Evolutionary conservation across 495 filamentous ascomycete species (phyloP), one percentile per base, ranked within the genome.

Genomic region (Podospora didyma): DNA sequence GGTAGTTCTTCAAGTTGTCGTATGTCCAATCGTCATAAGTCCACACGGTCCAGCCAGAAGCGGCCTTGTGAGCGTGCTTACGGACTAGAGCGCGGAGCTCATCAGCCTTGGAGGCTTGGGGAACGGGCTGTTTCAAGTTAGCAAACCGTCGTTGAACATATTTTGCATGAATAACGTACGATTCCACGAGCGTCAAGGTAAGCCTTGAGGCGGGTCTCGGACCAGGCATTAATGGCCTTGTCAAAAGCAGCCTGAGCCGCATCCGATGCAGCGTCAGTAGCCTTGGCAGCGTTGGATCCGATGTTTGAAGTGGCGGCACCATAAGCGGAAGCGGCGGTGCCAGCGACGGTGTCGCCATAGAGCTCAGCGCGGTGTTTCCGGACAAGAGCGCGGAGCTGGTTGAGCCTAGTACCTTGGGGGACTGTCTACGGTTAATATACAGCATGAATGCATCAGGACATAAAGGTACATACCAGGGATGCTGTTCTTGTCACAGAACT

Each of bases 331-430:
- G 82, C 76, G 35, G 82, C 87, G 10, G 85, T 83, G 46, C 76
- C 75, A 45, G 82, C 69, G 12, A 82, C 78, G 50, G 81, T 87
- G 57, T 93, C 85, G 39, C 84, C 87, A 20, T 86, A 74, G 53
- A 96, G 75, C 49, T 84, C 79, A 45, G 86, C 82, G 48, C 89
- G 89, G 77, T 97, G 81, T 79, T 96, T 95, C 63, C 94, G 89
- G 51, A 92, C 90, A 48, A 97, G 84, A 48, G 94, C 91, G 46
- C 94, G 73, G 17, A 97, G 82, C 67, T 97, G 93, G 71, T 97
- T 96, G 78, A 76, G 78, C 66, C 75, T 91, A 60, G 88, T 92
- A 24, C 94, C 93, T 70, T 97, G 94, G 7, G 93, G 93, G 26
- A 96, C 87, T 74, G 81, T 81, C 64, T 22, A 89, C 78, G n/a